phyloP scores from a whole-genome alignment of 2,329 filamentous ascomycete genomes.

The Scorias spongiosa region DNA sequence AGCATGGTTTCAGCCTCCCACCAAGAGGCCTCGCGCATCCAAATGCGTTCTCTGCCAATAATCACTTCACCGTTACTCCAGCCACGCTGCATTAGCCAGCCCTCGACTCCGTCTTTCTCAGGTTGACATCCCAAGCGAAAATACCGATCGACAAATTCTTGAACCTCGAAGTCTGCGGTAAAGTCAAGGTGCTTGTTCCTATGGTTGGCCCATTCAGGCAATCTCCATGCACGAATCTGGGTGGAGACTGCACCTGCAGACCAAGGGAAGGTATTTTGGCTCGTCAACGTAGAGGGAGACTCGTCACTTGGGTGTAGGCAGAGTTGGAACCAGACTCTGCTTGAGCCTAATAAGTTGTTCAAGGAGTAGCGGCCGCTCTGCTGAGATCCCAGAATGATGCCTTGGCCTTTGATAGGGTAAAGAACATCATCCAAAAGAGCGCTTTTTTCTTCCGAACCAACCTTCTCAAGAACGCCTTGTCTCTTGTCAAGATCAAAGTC shows the following conservation, averaged over 20 bases:
- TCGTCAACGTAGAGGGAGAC: constrained; percentile 57
- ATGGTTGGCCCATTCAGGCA: constrained; percentile 93
- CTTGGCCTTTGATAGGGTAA: constrained; percentile 61
- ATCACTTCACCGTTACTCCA: constrained; percentile 98
- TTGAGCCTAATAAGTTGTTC: constrained; percentile 57
- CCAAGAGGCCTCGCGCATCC: constrained; percentile 90
- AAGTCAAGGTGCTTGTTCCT: constrained; percentile 85
- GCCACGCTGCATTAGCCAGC: constrained; percentile 82
- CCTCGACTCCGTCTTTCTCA: constrained; percentile 83
- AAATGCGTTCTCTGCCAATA: constrained; percentile 78
- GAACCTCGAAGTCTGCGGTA: constrained; percentile 87
- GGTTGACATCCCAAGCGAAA: constrained; percentile 71
- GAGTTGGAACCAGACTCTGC: constrained; percentile 89
- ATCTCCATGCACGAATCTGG: constrained; percentile 81
- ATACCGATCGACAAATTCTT: constrained; percentile 81
- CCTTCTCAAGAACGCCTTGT: constrained; percentile 71
- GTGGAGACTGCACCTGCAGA: constrained; percentile 84
- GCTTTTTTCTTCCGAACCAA: constrained; percentile 68
- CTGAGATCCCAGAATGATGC: constrained; percentile 54
- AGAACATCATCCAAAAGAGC: constrained; percentile 70
- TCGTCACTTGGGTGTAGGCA: constrained; percentile 86
- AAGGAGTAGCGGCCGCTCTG: constrained; percentile 68
- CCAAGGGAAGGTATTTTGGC: constrained; percentile 67
- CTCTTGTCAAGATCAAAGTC: constrained; percentile 69
- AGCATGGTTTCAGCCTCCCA: constrained; percentile 97